Base-by-base conservation (phyloP, 2,329 filamentous ascomycete genomes). In the Knufia fluminis region DNA sequence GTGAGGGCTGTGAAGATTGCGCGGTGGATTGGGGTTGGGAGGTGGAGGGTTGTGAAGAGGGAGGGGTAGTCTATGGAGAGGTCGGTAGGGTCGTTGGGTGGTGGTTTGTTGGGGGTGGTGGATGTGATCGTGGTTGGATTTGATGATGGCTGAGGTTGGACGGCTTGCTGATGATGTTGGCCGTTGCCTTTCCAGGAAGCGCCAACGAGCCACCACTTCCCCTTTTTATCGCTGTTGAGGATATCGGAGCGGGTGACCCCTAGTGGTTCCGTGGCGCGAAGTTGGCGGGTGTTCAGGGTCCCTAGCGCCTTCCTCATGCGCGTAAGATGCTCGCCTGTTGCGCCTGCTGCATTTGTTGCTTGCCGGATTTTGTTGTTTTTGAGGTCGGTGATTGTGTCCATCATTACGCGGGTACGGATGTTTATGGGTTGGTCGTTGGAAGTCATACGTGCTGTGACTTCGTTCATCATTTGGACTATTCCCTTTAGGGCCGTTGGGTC, bases 201-300 rank as follows among this genome's bases (percentile, higher is more conserved):
- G 46, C 92, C 92, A 3, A 97, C 86, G 17, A 97, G 79, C 92
- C 92, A 98, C 92, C 92, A 98, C 70, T 95, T 96, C 1, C 92
- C 92, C 62, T 83, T 86, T 63, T 85, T 91, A 35, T 91, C 85
- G 0, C 84, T 83, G 54, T 90, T 80, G 54, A 81, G 81, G 46
- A 98, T 86, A 61, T 98, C 92, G 32, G 77, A 74, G 3, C 96
- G 74, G 9, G 85, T 82, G 50, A 96, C 82, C 7, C 87, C 81
- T 52, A 98, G 75, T 3, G 92, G 88, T 52, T 94, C 86, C 2
- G 79, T 83, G 6, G 83, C 82, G 56, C 87, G 88, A 51, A 85
- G 71, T 60, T 78, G 71, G 9, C 72, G 61, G 41, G 61, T 69
- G 62, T 86, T 92, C 32, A 98, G 71, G 3, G 84, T 80, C 1